These are phyloP conservation scores for Neoboletus magnificus DNA, from an alignment of 768 basidiomycete genomes.

Conservation along the genomic window DNA sequence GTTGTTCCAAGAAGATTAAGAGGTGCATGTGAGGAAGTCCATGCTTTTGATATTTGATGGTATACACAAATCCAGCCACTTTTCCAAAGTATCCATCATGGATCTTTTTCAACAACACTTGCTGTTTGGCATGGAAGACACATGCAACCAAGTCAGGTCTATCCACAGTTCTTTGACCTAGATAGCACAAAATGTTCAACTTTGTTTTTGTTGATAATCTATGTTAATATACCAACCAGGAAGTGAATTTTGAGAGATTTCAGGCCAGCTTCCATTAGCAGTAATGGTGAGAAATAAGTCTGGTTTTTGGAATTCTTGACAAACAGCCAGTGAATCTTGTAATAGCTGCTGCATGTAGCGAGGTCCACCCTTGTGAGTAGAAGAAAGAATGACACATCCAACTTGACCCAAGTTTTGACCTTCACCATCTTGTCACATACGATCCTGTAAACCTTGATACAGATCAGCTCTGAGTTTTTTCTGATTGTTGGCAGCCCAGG, in stretches of 20 bases:
- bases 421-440: neutral
- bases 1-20: neutral
- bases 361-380: constrained; percentile 39
- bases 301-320: constrained; percentile 31
- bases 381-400: constrained; percentile 23
- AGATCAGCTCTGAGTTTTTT: constrained; percentile 31
- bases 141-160: constrained; percentile 45
- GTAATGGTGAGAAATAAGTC: constrained; percentile 56
- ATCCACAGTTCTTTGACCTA: constrained; percentile 37
- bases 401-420: neutral
- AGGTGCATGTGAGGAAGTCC: neutral
- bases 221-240: constrained; percentile 21
- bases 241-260: constrained; percentile 37
- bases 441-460: constrained; percentile 36
- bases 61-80: constrained; percentile 43
- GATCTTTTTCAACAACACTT: constrained; percentile 36
- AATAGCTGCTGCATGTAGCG: constrained; percentile 41
- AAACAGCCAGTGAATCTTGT: constrained; percentile 48
- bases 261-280: constrained; percentile 48
- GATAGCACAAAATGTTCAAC: neutral
- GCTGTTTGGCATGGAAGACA: constrained; percentile 45
- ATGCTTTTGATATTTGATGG: constrained; percentile 36
- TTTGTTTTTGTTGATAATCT: neutral
- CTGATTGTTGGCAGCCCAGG: constrained; percentile 35
- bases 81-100: constrained; percentile 40